These are phyloP conservation scores for Monilinia vaccinii-corymbosi DNA, from an alignment of 2,329 filamentous ascomycete genomes.

Conservation along the genomic window DNA sequence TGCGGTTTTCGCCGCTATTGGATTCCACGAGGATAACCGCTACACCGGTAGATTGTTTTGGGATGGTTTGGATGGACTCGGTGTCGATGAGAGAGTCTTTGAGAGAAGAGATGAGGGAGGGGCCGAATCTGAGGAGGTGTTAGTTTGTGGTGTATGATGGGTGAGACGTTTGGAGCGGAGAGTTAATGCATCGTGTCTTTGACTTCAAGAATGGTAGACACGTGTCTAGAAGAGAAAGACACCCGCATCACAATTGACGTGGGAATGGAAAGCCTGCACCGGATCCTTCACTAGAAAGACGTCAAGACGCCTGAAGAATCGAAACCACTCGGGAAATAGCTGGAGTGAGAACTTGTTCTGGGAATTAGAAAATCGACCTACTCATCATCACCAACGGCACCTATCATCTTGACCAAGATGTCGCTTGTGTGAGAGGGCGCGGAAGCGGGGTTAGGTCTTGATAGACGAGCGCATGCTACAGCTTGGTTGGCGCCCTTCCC, in stretches of 20 bases:
- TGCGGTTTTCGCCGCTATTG: slow-evolving; percentile 65
- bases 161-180: slow-evolving; percentile 10
- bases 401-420: slow-evolving; percentile 58
- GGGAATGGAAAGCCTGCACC: neutral
- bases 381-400: slow-evolving; percentile 49
- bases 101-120: slow-evolving; percentile 49
- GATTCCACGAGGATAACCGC: slow-evolving; percentile 71
- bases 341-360: neutral
- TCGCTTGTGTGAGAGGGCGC: slow-evolving; percentile 14
- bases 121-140: slow-evolving; percentile 50
- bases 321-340: neutral
- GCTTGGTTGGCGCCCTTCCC: slow-evolving; percentile 97
- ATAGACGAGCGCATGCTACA: slow-evolving; percentile 77
- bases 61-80: slow-evolving; percentile 39
- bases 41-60: slow-evolving; percentile 51
- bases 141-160: neutral
- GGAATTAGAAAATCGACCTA: neutral
- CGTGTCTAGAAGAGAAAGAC: neutral
- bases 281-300: neutral
- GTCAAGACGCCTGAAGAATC: neutral
- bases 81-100: slow-evolving; percentile 53
- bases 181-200: neutral
- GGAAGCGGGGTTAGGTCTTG: slow-evolving; percentile 40
- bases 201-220: too few species aligned
- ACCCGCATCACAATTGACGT: neutral